phyloP scores from a whole-genome alignment of 805 yeast species.

The Candida insectalens region DNA sequence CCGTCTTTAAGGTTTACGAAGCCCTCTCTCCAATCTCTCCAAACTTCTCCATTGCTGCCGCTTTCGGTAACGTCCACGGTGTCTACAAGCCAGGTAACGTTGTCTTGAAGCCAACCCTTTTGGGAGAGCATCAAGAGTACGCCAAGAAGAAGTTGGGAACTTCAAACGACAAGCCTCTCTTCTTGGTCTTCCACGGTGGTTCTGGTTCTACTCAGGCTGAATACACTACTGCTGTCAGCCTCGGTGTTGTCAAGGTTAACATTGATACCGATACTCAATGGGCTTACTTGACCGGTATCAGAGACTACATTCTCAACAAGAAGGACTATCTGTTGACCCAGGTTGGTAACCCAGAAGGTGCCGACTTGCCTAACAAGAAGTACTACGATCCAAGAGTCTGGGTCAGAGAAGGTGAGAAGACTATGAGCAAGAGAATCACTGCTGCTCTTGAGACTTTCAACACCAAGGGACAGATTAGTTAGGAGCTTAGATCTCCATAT shows the following conservation, averaged over 20 bases:
- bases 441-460: slow-evolving; percentile 84
- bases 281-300: slow-evolving; percentile 94
- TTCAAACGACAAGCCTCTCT: slow-evolving; percentile 57
- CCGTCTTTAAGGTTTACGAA: slow-evolving; percentile 84
- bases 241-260: slow-evolving; percentile 98
- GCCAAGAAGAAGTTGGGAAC: slow-evolving; percentile 61
- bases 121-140: slow-evolving; percentile 92
- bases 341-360: slow-evolving; percentile 99
- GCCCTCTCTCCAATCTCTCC: slow-evolving; percentile 88
- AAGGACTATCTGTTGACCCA: slow-evolving; percentile 83
- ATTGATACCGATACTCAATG: slow-evolving; percentile 98
- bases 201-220: slow-evolving; percentile 93
- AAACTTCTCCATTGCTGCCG: slow-evolving; percentile 98
- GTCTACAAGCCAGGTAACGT: slow-evolving; percentile 99
- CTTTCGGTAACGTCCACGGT: slow-evolving; percentile 99
- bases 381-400: slow-evolving; percentile 99
- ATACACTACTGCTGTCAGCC: slow-evolving; percentile 80
- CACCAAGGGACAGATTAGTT: slow-evolving; percentile 58
- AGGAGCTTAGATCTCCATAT: too few relatives aligned
- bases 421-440: slow-evolving; percentile 80
- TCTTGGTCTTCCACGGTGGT: slow-evolving; percentile 99
- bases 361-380: slow-evolving; percentile 99
- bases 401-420: slow-evolving; percentile 99
- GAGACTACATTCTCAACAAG: slow-evolving; percentile 93
- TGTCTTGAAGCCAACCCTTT: slow-evolving; percentile 80